Evolutionary conservation across 306 rosid genomes (phyloP).

Genomic region (Quercus suber): DNA sequence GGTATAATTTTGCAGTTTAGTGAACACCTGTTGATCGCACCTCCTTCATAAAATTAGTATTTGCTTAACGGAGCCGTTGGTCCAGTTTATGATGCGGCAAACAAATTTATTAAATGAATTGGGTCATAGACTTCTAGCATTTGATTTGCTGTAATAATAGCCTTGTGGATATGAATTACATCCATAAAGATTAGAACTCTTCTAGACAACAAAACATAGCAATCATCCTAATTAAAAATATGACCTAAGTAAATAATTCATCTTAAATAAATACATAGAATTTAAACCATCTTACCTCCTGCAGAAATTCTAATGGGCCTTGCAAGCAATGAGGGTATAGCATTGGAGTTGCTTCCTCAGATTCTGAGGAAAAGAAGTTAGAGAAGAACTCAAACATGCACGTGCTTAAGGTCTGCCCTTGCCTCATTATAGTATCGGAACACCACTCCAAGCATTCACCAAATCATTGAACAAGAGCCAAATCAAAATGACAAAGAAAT

Average conservation of each 20-base stretch:
- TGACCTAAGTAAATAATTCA: not conserved
- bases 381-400: conserved; percentile 35
- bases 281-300: conserved; percentile 36
- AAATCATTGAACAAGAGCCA: too few relatives aligned
- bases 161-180: not conserved
- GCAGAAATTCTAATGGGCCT: conserved; percentile 51
- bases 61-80: not conserved
- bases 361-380: conserved; percentile 42
- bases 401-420: conserved; percentile 31
- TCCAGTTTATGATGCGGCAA: not conserved
- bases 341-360: conserved; percentile 45
- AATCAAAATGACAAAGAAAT: too few relatives aligned
- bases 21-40: not conserved
- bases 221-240: not conserved
- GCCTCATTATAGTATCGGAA: not conserved
- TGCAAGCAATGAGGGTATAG: conserved; percentile 37
- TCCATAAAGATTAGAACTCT: not conserved
- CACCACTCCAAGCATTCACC: too few relatives aligned
- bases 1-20: not conserved
- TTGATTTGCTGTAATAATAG: not conserved
- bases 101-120: not conserved
- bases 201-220: not conserved
- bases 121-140: not conserved
- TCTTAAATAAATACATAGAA: not conserved
- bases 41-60: not conserved